phyloP scores from a whole-genome alignment of 129 eudicot species.

The Tagetes erecta region DNA sequence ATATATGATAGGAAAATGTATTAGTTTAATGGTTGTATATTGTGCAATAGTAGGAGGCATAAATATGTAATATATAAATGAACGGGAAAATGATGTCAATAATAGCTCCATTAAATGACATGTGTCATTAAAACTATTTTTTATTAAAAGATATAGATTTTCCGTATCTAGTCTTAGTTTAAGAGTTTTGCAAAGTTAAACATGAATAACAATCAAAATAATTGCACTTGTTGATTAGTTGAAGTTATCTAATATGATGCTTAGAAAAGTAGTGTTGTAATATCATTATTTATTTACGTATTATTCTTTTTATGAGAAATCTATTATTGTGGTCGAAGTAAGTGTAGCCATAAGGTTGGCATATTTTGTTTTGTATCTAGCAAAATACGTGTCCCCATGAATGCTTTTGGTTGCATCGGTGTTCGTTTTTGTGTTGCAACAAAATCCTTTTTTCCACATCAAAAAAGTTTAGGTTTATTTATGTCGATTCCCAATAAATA shows the following conservation, averaged over 20 bases:
- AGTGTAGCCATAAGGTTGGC: slow-evolving; percentile 7
- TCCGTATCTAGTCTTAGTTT: too few relatives aligned
- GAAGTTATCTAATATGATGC: background rate
- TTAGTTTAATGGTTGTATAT: too few relatives aligned
- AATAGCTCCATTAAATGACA: too few relatives aligned
- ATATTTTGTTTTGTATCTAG: slow-evolving; percentile 11
- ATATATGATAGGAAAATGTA: too few relatives aligned
- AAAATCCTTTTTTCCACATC: background rate
- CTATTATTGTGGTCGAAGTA: background rate
- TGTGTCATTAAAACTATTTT: too few relatives aligned
- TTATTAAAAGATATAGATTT: too few relatives aligned
- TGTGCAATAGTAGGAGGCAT: too few relatives aligned
- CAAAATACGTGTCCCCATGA: background rate
- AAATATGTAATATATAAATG: too few relatives aligned
- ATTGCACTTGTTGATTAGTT: too few relatives aligned
- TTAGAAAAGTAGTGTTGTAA: background rate
- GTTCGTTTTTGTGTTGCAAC: background rate
- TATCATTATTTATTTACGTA: background rate
- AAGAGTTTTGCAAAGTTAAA: background rate
- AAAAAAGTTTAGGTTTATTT: background rate
- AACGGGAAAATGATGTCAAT: too few relatives aligned
- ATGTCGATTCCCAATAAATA: background rate
- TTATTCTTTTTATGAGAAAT: background rate
- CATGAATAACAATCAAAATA: too few relatives aligned
- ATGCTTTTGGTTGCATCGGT: slow-evolving; percentile 6